Percentiles rank a stretch among this genome's conserved stretches.
These are phyloP conservation scores for Oryza officinalis DNA, from an alignment of 176 grass and related monocot species.

Conservation along the genomic window DNA sequence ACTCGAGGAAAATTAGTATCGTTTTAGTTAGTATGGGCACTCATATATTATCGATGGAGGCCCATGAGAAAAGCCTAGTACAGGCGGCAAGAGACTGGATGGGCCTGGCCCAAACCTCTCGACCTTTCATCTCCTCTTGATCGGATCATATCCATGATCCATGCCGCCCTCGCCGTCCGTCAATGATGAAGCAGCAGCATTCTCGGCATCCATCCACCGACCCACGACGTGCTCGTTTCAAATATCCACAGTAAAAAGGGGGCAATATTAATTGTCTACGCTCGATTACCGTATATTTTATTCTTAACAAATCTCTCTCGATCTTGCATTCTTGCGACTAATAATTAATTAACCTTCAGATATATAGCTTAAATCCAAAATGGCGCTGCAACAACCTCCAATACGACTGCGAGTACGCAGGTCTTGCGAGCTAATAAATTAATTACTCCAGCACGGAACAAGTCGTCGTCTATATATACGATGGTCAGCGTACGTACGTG, in stretches of 20 bases:
- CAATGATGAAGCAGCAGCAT: neutral
- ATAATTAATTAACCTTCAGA: neutral
- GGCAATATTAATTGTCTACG: neutral
- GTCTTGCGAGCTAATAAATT: constrained; percentile 3
- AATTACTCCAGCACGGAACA: neutral
- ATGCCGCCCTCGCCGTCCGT: too few species aligned
- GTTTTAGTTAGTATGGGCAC: too few species aligned
- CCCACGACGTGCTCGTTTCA: neutral
- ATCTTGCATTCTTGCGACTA: neutral
- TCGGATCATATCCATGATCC: neutral
- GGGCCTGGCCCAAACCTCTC: too few species aligned
- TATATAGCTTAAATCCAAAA: neutral
- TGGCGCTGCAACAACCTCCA: neutral
- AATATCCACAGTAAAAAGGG: neutral
- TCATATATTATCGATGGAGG: too few species aligned
- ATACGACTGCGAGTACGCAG: neutral
- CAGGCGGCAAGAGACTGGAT: too few species aligned
- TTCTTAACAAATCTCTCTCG: neutral
- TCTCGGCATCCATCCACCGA: neutral
- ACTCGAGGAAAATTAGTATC: too few species aligned
- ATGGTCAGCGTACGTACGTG: neutral
- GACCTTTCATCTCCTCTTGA: too few species aligned
- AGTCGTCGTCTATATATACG: neutral
- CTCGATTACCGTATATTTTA: neutral
- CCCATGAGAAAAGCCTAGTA: too few species aligned